Conservation (phyloP, 345 rosid genomes). For the Crucihimalaya himalaica region DNA sequence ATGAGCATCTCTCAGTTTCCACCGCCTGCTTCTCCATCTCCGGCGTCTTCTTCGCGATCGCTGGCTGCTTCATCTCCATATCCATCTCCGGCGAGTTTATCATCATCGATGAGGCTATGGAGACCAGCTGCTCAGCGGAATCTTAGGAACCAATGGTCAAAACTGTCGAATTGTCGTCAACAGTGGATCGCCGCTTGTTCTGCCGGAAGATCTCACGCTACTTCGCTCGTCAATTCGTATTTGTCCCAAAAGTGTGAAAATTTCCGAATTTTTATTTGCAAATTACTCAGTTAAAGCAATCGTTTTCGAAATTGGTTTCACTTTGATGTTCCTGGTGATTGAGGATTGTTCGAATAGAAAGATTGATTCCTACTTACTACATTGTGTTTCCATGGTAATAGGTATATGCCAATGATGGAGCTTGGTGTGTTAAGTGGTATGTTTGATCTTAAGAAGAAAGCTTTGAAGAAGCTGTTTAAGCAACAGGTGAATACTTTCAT, state of each 20-base stretch:
- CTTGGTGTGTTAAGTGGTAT: conserved; percentile 74
- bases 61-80: conserved; percentile 14
- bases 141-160: conserved; percentile 91
- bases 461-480: conserved; percentile 61
- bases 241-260: conserved; percentile 57
- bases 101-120: conserved; percentile 71
- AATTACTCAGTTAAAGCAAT: neutral
- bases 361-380: neutral
- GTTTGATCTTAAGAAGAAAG: conserved; percentile 66
- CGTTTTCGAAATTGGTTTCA: neutral
- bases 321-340: neutral
- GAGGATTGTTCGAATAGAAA: neutral
- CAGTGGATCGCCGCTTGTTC: conserved; percentile 66
- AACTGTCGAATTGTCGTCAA: conserved; percentile 53
- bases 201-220: conserved; percentile 68
- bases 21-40: conserved; percentile 35
- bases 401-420: conserved; percentile 77
- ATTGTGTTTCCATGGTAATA: conserved; percentile 34
- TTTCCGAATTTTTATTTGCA: neutral
- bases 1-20: conserved; percentile 37
- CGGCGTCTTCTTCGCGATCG: conserved; percentile 43
- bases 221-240: conserved; percentile 74
- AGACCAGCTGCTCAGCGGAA: conserved; percentile 87
- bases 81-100: conserved; percentile 38
- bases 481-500: conserved; percentile 55